Evolutionary conservation across 2,329 filamentous ascomycete genomes (phyloP).

Genomic region (Phoma herbarum): DNA sequence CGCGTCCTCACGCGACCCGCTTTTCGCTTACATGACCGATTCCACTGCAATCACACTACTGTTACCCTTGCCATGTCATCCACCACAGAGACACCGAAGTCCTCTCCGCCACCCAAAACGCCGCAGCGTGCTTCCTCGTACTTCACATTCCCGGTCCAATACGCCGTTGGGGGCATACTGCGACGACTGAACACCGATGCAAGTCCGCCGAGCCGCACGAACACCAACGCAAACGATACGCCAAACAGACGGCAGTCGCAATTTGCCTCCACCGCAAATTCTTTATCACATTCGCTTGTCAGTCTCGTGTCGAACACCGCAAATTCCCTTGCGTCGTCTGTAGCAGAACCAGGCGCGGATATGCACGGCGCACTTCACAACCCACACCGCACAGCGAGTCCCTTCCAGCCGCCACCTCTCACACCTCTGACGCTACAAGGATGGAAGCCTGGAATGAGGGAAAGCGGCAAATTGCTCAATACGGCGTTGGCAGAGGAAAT

Average conservation of each 20-base stretch:
- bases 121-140: conserved; percentile 51
- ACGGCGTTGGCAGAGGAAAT: conserved; percentile 88
- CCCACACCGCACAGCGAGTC: conserved; percentile 71
- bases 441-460: conserved; percentile 67
- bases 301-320: conserved; percentile 51
- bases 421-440: conserved; percentile 78
- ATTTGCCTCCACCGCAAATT: conserved; percentile 32
- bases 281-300: conserved; percentile 42
- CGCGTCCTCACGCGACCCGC: conserved; percentile 37
- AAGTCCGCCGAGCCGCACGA: conserved; percentile 22
- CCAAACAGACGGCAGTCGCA: conserved; percentile 29
- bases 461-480: conserved; percentile 72
- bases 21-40: conserved; percentile 30
- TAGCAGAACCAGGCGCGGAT: conserved; percentile 40
- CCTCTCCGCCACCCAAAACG: conserved; percentile 26
- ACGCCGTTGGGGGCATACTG: conserved; percentile 58
- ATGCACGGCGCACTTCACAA: conserved; percentile 69
- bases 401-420: conserved; percentile 87
- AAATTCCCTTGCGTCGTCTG: conserved; percentile 28
- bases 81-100: conserved; percentile 29
- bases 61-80: conserved; percentile 37
- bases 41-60: conserved; percentile 13
- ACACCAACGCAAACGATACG: conserved; percentile 13
- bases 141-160: conserved; percentile 60
- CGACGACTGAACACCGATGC: conserved; percentile 59